These are phyloP conservation scores for Microbotryum intermedium DNA, from an alignment of 1,284 basidiomycete species.

Conservation along the genomic window DNA sequence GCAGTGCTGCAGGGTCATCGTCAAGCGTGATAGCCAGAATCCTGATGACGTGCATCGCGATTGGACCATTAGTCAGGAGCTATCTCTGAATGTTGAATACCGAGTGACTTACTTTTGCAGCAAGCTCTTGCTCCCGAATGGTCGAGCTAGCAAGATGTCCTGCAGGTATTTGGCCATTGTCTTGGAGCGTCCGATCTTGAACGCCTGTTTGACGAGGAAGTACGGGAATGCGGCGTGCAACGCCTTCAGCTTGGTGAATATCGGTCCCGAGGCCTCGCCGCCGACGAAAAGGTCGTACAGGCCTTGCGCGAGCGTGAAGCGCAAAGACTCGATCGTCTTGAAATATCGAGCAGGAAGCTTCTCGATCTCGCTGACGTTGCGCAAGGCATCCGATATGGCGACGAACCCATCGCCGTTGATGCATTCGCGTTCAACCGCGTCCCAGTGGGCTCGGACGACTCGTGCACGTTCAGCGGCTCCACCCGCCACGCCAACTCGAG, in stretches of 20 bases:
- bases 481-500: conserved; percentile 23
- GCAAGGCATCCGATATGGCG: conserved; percentile 26
- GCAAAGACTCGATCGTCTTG: conserved; percentile 25
- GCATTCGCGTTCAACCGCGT: conserved; percentile 23
- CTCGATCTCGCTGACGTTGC: conserved; percentile 12
- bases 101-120: conserved; percentile 26
- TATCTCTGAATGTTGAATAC: neutral
- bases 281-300: conserved; percentile 25
- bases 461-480: conserved; percentile 22
- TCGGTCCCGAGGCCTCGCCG: conserved; percentile 17
- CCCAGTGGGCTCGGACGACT: conserved; percentile 17
- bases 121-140: conserved; percentile 28
- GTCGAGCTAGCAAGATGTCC: conserved; percentile 28
- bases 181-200: conserved; percentile 26
- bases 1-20: conserved; percentile 19
- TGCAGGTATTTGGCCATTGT: conserved; percentile 28
- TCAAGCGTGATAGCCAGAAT: conserved; percentile 26
- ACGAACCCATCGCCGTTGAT: conserved; percentile 27
- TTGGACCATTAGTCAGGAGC: neutral
- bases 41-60: neutral
- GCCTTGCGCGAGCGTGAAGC: conserved; percentile 21
- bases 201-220: conserved; percentile 27
- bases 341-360: conserved; percentile 27
- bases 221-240: conserved; percentile 29
- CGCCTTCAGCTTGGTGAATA: conserved; percentile 28